Base-by-base conservation (phyloP, 331 rosid species). In the Arachis monticola region DNA sequence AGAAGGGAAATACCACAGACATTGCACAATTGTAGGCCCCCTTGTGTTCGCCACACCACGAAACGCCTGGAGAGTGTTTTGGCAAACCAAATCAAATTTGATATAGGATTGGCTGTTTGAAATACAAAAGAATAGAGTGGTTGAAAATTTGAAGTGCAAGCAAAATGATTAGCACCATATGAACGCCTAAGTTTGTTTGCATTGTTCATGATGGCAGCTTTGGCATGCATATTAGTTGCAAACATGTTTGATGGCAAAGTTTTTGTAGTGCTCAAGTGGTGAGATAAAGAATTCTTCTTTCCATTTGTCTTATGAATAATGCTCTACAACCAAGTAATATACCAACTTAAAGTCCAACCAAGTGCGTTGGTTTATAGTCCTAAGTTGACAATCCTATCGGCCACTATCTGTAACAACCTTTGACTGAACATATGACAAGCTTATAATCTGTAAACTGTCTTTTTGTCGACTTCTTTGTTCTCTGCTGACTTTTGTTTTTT, bases 61-160 rank as follows among this genome's bases (percentile, higher is more conserved):
- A 67, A 87, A 81, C n/a, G 78, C 75, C 72, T 22, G 80, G 88
- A 79, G 89, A 83, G 65, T 90, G 80, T 46, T 64, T 56, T 35
- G 80, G 86, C 51, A 79, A 83, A 86, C 47, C 52, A 5, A 83
- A 59, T 59, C 88, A 66, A 79, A 75, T 59, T 67, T 79, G 83
- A 84, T 78, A 69, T 75, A 77, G 84, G 86, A 30, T 63, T 81
- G 79, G 55, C 79, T 8, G 72, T n/a, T 65, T 67, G 89, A 85
- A 70, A 84, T 27, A 35, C 38, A 35, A 35, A 32, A 0, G 38
- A 35, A 35, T 35, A 35, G 38, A 35, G n/a, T 35, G 38, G 38
- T 35, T 35, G 38, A 4, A n/a, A n/a, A n/a, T n/a, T 35, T 35
- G 38, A 35, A 66, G 40, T 65, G 46, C 66, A n/a, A 52, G 52